Evolutionary conservation across 306 rosid genomes (phyloP).

Genomic region (Cucumis hystrix): DNA sequence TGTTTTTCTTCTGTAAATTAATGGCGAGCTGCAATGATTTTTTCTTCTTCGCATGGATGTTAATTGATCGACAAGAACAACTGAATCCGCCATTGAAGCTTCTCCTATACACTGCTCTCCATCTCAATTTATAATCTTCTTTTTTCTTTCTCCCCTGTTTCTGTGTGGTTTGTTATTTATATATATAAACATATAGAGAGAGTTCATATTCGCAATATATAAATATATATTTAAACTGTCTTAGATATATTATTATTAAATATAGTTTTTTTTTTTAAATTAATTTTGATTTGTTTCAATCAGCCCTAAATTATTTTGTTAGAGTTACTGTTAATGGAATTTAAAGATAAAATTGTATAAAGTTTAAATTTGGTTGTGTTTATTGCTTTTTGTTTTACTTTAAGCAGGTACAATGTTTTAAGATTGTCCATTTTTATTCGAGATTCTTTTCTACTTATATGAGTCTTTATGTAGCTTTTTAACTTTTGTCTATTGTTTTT

Average conservation of each 20-base stretch:
- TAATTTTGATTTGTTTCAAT: too few species aligned
- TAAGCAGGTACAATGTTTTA: background rate
- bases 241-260: too few species aligned
- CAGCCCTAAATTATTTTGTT: background rate
- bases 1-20: background rate
- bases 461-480: background rate
- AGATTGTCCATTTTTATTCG: background rate
- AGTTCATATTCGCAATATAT: background rate
- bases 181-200: background rate
- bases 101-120: background rate
- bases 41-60: background rate
- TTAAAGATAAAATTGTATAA: background rate
- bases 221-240: background rate
- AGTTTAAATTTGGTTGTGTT: background rate
- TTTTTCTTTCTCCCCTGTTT: background rate
- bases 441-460: background rate
- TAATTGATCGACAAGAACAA: background rate
- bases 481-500: background rate
- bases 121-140: background rate
- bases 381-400: background rate
- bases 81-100: background rate
- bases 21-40: background rate
- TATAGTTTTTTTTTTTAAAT: too few species aligned
- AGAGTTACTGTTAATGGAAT: background rate
- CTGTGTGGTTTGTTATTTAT: background rate